Evolutionary conservation across 305 asterid genomes (phyloP).

Genomic region (Solanum hybrid): DNA sequence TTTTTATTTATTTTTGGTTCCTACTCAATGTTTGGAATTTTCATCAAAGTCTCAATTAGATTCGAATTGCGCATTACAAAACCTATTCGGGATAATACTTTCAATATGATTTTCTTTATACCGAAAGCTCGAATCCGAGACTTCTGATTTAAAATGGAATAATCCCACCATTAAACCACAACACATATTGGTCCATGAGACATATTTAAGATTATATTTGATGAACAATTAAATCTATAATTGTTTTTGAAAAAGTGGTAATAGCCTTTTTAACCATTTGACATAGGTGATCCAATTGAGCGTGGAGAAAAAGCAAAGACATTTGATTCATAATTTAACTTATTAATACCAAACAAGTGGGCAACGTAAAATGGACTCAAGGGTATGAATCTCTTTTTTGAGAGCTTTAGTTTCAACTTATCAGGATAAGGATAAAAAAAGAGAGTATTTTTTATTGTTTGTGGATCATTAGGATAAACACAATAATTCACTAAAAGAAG

Average conservation of each 20-base stretch:
- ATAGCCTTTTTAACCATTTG: background rate
- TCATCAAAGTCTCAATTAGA: no score
- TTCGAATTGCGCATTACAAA: accelerated
- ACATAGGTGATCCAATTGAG: background rate
- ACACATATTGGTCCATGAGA: background rate
- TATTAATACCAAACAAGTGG: background rate
- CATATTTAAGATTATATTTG: background rate
- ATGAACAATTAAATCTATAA: background rate
- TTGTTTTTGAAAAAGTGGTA: background rate
- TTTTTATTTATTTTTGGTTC: no score
- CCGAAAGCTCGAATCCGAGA: accelerated
- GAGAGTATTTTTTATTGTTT: background rate
- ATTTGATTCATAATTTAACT: background rate
- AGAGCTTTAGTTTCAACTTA: background rate
- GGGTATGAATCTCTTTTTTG: background rate
- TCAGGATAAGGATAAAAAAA: background rate
- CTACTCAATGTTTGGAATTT: background rate
- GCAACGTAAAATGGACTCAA: background rate
- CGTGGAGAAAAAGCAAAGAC: background rate
- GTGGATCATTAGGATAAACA: background rate
- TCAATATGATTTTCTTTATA: no score
- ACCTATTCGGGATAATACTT: no score
- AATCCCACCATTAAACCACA: background rate
- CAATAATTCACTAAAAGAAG: background rate
- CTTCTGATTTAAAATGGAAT: no score